Conservation (phyloP, 768 basidiomycete genomes). For the Imleria badia region DNA sequence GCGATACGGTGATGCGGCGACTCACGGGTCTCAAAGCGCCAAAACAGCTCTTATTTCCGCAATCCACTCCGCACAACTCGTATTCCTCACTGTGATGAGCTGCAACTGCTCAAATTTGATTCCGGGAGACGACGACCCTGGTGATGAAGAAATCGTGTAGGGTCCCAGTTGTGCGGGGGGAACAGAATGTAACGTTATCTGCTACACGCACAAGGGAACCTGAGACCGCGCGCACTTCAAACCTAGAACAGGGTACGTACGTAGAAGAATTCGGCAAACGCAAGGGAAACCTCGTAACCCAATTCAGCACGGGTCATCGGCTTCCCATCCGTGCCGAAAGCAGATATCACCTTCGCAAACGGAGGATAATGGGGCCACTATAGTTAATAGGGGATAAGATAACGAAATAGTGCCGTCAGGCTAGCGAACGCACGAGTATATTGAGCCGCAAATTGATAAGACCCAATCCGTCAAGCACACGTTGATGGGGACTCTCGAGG, state of each 20-base stretch:
- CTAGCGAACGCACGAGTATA: slow-evolving; percentile 20
- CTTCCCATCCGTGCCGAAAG: slow-evolving; percentile 17
- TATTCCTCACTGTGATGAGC: slow-evolving; percentile 27
- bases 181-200: slow-evolving; percentile 17
- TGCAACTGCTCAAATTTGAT: slow-evolving; percentile 26
- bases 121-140: slow-evolving; percentile 14
- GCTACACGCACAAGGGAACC: slow-evolving; percentile 6
- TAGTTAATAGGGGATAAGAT: not conserved
- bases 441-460: slow-evolving; percentile 17
- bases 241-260: slow-evolving; percentile 15
- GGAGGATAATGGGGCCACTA: slow-evolving; percentile 30
- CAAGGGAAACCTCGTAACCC: slow-evolving; percentile 29
- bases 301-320: slow-evolving; percentile 23
- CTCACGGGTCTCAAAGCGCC: slow-evolving; percentile 13
- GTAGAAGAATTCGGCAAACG: slow-evolving; percentile 31
- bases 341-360: slow-evolving; percentile 24
- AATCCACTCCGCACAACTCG: slow-evolving; percentile 28
- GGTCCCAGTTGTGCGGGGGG: slow-evolving; percentile 15
- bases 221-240: slow-evolving; percentile 1
- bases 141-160: slow-evolving; percentile 15
- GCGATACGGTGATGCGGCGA: not conserved
- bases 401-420: not conserved
- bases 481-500: slow-evolving; percentile 19
- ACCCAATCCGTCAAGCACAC: slow-evolving; percentile 22
- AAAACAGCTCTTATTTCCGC: slow-evolving; percentile 26